Conservation (phyloP, 331 rosid species). For the Quercus lobata region DNA sequence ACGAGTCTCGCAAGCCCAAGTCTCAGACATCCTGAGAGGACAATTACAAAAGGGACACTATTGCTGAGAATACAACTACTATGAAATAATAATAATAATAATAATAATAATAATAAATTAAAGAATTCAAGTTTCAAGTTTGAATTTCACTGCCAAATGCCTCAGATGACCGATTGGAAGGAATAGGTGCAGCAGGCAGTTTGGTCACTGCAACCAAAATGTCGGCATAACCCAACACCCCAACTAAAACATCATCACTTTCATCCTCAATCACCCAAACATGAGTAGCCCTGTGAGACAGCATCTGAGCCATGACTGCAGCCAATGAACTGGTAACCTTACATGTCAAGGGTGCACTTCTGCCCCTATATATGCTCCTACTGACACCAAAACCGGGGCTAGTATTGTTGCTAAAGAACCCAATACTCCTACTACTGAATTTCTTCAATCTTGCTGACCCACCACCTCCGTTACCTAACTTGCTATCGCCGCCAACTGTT, state of each 20-base stretch:
- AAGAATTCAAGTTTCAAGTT: constrained; percentile 42
- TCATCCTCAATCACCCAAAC: constrained; percentile 90
- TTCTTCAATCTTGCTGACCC: constrained; percentile 44
- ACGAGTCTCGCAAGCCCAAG: neutral
- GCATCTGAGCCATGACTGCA: constrained; percentile 98
- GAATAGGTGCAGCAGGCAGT: constrained; percentile 39
- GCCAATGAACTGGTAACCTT: constrained; percentile 90
- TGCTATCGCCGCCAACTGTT: constrained; percentile 32
- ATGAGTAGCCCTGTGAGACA: constrained; percentile 92
- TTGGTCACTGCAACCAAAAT: constrained; percentile 85
- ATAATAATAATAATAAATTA: neutral
- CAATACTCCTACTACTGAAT: constrained; percentile 86
- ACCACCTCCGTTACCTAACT: constrained; percentile 34
- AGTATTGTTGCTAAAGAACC: constrained; percentile 46
- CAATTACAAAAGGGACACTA: constrained; percentile 11
- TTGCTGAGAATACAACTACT: neutral
- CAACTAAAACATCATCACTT: constrained; percentile 70
- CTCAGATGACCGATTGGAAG: constrained; percentile 48
- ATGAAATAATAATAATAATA: neutral
- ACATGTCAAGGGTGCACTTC: constrained; percentile 93
- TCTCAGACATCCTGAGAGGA: neutral
- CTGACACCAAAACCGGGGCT: constrained; percentile 47
- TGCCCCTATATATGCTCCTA: constrained; percentile 92
- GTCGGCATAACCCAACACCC: constrained; percentile 88
- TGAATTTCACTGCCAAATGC: constrained; percentile 50